phyloP scores from a whole-genome alignment of 139 green algal genomes.

The Diplosphaera chodatii region DNA sequence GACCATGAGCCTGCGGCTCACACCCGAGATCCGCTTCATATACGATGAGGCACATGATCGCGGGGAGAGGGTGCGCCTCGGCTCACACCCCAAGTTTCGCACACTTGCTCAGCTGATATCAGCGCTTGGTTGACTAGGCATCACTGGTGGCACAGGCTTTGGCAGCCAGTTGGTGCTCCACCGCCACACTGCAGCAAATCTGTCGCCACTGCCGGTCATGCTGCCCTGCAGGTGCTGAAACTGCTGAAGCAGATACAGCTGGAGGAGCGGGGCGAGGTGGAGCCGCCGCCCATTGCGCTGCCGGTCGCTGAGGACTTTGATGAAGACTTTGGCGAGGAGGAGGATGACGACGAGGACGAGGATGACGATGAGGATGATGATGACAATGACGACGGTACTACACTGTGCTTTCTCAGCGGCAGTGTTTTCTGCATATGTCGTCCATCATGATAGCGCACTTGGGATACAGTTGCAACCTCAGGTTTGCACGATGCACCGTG shows the following conservation, averaged over 20 bases:
- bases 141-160: too few species aligned
- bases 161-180: too few species aligned
- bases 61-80: slow-evolving; percentile 56
- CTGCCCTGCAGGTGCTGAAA: too few species aligned
- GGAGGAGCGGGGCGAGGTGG: slow-evolving; percentile 14
- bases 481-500: not conserved
- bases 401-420: too few species aligned
- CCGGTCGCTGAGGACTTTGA: not conserved
- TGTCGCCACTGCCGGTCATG: too few species aligned
- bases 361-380: not conserved
- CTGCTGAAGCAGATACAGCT: slow-evolving; percentile 44
- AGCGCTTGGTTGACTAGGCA: too few species aligned
- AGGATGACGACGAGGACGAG: not conserved
- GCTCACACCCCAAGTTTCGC: too few species aligned
- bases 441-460: too few species aligned
- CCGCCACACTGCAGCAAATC: too few species aligned
- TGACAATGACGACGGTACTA: slow-evolving; percentile 2
- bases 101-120: too few species aligned
- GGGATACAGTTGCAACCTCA: too few species aligned
- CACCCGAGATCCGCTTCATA: slow-evolving; percentile 84
- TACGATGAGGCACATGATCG: slow-evolving; percentile 74
- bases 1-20: slow-evolving; percentile 60
- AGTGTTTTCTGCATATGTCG: too few species aligned
- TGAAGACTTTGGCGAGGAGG: not conserved
- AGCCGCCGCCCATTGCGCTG: slow-evolving; percentile 36